Percentiles rank a stretch among this genome's conserved stretches.
Evolutionary conservation across 2,329 filamentous ascomycete genomes (phyloP).

Genomic region (Pseudogymnoascus sp.): DNA sequence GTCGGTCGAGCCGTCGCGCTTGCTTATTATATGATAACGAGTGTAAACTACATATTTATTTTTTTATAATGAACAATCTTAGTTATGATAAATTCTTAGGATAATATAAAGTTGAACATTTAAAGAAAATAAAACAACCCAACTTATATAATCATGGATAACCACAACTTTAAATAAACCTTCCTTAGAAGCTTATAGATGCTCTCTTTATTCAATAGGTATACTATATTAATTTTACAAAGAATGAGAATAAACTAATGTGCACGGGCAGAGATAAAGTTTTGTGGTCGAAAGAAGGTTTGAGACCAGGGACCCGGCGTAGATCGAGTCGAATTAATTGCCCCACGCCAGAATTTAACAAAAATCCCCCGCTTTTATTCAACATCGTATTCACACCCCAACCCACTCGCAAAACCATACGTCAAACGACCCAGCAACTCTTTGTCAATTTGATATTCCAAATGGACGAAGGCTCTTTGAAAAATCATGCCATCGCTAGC

Average conservation of each 20-base stretch:
- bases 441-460: background rate
- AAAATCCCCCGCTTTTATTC: background rate
- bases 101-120: background rate
- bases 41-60: background rate
- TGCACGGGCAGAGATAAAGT: background rate
- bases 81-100: background rate
- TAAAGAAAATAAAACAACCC: background rate
- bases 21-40: background rate
- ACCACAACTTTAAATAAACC: background rate
- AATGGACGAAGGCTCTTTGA: slow-evolving; percentile 1
- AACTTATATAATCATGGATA: background rate
- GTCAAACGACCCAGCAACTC: background rate
- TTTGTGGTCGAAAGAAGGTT: slow-evolving; percentile 1
- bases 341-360: slow-evolving; percentile 6
- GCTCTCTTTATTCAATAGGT: background rate
- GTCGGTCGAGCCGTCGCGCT: background rate
- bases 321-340: slow-evolving; percentile 4
- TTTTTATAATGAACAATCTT: background rate
- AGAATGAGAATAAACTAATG: background rate
- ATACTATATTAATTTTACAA: background rate
- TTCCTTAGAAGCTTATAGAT: background rate
- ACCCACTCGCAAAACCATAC: background rate
- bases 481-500: slow-evolving; percentile 26
- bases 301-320: background rate
- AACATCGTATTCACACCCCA: background rate